Conservation (phyloP, 352 stramenopile species). For the Poterioochromonas sp. region DNA sequence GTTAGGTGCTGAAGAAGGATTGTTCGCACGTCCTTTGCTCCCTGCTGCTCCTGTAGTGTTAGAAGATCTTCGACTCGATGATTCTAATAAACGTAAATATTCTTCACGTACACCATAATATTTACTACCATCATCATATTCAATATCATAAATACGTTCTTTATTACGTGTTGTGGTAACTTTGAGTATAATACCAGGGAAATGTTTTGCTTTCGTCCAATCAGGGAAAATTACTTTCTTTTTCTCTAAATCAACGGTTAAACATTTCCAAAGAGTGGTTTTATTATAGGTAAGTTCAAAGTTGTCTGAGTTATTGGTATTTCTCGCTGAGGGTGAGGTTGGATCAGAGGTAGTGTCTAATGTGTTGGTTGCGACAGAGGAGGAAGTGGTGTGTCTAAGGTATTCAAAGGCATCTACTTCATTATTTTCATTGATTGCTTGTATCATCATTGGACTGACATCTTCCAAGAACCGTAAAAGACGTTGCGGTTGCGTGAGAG, state of each 20-base stretch:
- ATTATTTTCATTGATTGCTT: not conserved
- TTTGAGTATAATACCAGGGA: not conserved
- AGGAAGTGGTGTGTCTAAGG: not conserved
- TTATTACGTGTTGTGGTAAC: conserved; percentile 1
- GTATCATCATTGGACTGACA: not conserved
- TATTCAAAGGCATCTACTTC: not conserved
- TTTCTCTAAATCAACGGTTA: conserved; percentile 26
- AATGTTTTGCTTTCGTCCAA: not conserved
- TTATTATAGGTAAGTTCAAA: too few relatives aligned
- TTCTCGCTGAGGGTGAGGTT: not conserved
- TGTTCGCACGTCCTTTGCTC: too few relatives aligned
- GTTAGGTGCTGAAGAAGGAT: not conserved
- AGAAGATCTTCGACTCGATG: not conserved
- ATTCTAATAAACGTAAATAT: conserved; percentile 3
- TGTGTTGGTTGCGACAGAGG: too few relatives aligned
- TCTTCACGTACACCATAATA: not conserved
- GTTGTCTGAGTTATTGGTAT: not conserved
- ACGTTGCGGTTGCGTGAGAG: not conserved
- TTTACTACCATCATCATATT: not conserved
- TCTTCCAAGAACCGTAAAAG: not conserved
- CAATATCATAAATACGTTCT: conserved; percentile 27
- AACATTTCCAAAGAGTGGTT: not conserved
- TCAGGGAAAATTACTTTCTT: conserved; percentile 20
- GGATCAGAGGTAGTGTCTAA: not conserved
- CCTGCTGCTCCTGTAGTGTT: not conserved